A percentile compares a stretch with the other conserved stretches of the same genome.
phyloP scores from a whole-genome alignment of 139 green algal species.

The Monoraphidium neglectum region DNA sequence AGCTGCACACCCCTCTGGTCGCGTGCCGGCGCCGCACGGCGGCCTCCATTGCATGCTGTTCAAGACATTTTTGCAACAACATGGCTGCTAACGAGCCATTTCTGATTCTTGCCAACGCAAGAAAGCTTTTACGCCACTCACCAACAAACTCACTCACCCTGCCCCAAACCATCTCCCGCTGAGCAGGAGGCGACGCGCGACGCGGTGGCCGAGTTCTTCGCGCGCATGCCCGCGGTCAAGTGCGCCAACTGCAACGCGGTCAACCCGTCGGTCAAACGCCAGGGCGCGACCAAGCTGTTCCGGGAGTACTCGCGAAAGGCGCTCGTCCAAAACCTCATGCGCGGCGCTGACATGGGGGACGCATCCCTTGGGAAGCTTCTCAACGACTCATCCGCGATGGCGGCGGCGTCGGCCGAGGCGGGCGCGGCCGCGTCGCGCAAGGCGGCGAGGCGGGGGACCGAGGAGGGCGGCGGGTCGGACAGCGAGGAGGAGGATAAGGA shows the following conservation, averaged over 20 bases:
- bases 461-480: constrained; percentile 15
- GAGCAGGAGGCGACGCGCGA: constrained; percentile 42
- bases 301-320: constrained; percentile 45
- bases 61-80: no score
- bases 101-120: no score
- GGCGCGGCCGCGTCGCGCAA: constrained; percentile 6
- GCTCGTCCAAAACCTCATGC: constrained; percentile 46
- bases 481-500: constrained; percentile 2
- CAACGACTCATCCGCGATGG: not conserved
- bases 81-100: no score
- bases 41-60: no score
- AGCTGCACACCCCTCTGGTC: no score
- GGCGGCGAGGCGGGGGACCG: not conserved
- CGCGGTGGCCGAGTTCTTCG: constrained; percentile 75
- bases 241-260: constrained; percentile 84
- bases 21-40: no score
- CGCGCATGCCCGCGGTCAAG: constrained; percentile 49
- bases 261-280: constrained; percentile 53
- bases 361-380: not conserved
- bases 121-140: no score
- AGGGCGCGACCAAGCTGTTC: constrained; percentile 55
- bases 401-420: not conserved
- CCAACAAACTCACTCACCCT: no score
- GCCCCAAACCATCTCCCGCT: no score
- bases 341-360: constrained; percentile 22